Base-by-base conservation (phyloP, 495 filamentous ascomycete genomes). In the Annulohypoxylon moriforme region DNA sequence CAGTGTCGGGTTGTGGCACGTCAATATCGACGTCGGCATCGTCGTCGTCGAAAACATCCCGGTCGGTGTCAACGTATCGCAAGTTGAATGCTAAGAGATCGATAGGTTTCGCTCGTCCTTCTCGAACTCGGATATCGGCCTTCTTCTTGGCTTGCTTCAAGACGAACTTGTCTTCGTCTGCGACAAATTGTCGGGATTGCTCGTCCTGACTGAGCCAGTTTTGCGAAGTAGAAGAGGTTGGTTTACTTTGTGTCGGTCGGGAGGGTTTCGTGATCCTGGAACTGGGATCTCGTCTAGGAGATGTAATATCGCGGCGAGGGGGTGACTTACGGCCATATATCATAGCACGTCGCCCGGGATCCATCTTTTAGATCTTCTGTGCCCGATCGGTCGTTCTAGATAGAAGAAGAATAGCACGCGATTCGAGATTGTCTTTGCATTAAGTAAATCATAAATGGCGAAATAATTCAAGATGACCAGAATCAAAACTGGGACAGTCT, bases 91-190 rank as follows among this genome's bases (percentile, higher is more conserved):
- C 94, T 42, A 99, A 87, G 89, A 93, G 96, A 82, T 99, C 96
- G 78, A 98, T 95, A 11, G 95, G 92, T 78, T 93, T 94, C 56
- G 95, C 94, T 64, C 96, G 89, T 13, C 91, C 92, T 79, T 96
- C 94, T 69, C 94, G 92, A n/a, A 98, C 94, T 5, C 96, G 90
- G 63, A 99, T 97, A 73, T 94, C 93, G 38, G 96, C 95, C 84
- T 98, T 98, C 84, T 96, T 98, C 83, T 98, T 98, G 25, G 96
- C 91, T 78, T 99, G 96, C 78, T 94, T 94, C 69, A 99, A 84
- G 20, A 99, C 96, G 75, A 99, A 99, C 59, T 91, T 88, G 81
- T 98, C 96, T 79, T 99, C 96, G 76, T 96, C 92, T 58, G 94
- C 90, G 22, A 99, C 91, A 87, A 96, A 99, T 73, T 90, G 85